Evolutionary conservation across 2,329 filamentous ascomycete genomes (phyloP).

Genomic region (Penicillium concentricum): DNA sequence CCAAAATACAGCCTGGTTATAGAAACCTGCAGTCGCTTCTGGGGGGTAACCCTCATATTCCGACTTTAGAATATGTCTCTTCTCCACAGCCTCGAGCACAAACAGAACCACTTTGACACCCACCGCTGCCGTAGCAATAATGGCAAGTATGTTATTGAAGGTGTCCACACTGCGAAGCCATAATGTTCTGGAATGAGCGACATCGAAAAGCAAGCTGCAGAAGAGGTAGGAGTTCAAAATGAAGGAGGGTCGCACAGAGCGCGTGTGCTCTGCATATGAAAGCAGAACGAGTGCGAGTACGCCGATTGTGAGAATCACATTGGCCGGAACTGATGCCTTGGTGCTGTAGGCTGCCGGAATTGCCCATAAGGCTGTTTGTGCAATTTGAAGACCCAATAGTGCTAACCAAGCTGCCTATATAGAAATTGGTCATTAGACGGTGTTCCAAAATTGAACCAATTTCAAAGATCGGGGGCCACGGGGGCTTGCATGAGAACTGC

Average conservation of each 20-base stretch:
- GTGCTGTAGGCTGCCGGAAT: slow-evolving; percentile 32
- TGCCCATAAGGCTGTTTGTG: slow-evolving; percentile 40
- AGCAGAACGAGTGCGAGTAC: slow-evolving; percentile 37
- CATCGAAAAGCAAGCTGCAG: slow-evolving; percentile 47
- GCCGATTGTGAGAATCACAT: slow-evolving; percentile 31
- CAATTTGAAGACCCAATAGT: slow-evolving; percentile 38
- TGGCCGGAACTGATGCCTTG: slow-evolving; percentile 35
- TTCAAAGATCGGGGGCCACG: not conserved
- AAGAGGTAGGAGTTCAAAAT: slow-evolving; percentile 50
- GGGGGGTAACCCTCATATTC: slow-evolving; percentile 45
- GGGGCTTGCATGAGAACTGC: not conserved
- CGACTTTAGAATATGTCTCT: slow-evolving; percentile 41
- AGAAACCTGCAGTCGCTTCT: slow-evolving; percentile 54
- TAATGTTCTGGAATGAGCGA: slow-evolving; percentile 46
- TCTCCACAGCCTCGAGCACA: slow-evolving; percentile 48
- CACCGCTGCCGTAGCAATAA: slow-evolving; percentile 43
- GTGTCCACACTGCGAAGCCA: slow-evolving; percentile 36
- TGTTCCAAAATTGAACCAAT: not conserved
- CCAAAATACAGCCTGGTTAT: slow-evolving; percentile 51
- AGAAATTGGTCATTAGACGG: slow-evolving; percentile 5
- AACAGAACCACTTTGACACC: slow-evolving; percentile 46
- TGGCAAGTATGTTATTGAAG: slow-evolving; percentile 40
- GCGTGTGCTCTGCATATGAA: slow-evolving; percentile 50
- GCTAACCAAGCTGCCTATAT: slow-evolving; percentile 31
- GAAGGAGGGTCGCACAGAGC: slow-evolving; percentile 47